Base-by-base conservation (phyloP, 352 stramenopile genomes). In the Phytopythium delawarense region DNA sequence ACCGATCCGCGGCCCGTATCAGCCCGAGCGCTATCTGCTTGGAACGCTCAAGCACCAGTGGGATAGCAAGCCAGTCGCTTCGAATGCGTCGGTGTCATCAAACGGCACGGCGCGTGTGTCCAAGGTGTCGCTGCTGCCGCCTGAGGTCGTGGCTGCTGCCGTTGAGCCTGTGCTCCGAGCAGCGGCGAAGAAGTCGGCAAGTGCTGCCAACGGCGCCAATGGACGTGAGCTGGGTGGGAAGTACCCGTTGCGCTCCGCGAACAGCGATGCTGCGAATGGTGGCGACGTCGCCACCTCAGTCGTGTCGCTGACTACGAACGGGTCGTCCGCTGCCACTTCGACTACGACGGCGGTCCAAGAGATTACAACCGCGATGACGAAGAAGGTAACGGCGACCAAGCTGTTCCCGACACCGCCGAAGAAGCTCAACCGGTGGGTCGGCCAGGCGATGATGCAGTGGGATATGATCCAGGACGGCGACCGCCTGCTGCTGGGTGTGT, bases 381-480 rank as follows among this genome's bases (percentile, higher is more conserved):
- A 71, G 69, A 80, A 73, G 67, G 82, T 70, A 61, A 76, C 59
- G n/a, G 72, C 49, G 59, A 83, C 68, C 0, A 89, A 76, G 62
- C 60, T 79, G 46, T 84, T 79, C 72, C 87, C 72, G 55, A 87
- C 40, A 62, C 92, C 71, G n/a, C 82, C 84, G 0, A 92, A 94
- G 72, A 92, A 92, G 61, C 64, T 94, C 34, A 70, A 91, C 65
- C 78, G 79, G 16, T 78, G 65, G 61, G 80, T 94, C 25, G 82
- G 84, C 6, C 84, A 98, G 66, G 96, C 96, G 6, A 77, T 98
- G 55, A 87, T 96, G 57, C 89, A 98, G 64, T 99, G 89, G 89
- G 71, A 96, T 63, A 98, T 99, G 94, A 96, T 99, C 57, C 72
- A 98, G 69, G 90, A 98, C 51, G 96, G 96, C 20, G 97, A 99